These are phyloP conservation scores for Aureobasidium melanogenum DNA, from an alignment of 2,329 filamentous ascomycete species.

Conservation along the genomic window DNA sequence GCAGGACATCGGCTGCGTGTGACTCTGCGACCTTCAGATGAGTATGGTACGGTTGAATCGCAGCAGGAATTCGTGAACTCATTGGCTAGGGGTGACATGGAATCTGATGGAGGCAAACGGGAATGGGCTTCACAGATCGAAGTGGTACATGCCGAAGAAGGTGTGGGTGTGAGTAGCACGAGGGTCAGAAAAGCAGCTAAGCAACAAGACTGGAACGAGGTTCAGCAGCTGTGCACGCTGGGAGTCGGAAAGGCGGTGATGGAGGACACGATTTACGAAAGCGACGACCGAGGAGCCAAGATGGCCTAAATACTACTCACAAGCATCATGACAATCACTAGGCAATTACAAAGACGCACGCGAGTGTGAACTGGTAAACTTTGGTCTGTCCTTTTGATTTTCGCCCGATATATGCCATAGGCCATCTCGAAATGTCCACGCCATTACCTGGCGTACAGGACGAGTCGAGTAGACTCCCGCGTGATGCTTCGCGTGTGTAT, in stretches of 20 bases:
- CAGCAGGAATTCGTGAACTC: conserved; percentile 47
- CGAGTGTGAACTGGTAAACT: neutral
- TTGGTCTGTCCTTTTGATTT: neutral
- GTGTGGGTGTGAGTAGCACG: conserved; percentile 48
- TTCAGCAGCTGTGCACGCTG: conserved; percentile 48
- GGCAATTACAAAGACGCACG: neutral
- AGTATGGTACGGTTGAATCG: conserved; percentile 49
- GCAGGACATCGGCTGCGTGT: conserved; percentile 52
- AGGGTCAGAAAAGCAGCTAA: conserved; percentile 51
- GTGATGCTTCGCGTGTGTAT: neutral
- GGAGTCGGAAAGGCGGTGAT: conserved; percentile 52
- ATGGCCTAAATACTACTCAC: conserved; percentile 12
- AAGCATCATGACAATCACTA: conserved; percentile 16
- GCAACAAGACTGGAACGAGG: conserved; percentile 35
- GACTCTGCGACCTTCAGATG: conserved; percentile 52
- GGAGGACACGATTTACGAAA: conserved; percentile 46
- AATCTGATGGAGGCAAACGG: conserved; percentile 44
- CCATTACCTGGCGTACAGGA: neutral
- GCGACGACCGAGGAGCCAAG: conserved; percentile 24
- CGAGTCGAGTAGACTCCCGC: neutral
- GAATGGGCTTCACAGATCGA: conserved; percentile 55
- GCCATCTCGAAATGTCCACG: neutral
- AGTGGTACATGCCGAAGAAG: conserved; percentile 45
- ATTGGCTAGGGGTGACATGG: conserved; percentile 40
- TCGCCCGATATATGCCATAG: neutral